Conservation (phyloP, 306 rosid species). For the Clitoria ternatea region DNA sequence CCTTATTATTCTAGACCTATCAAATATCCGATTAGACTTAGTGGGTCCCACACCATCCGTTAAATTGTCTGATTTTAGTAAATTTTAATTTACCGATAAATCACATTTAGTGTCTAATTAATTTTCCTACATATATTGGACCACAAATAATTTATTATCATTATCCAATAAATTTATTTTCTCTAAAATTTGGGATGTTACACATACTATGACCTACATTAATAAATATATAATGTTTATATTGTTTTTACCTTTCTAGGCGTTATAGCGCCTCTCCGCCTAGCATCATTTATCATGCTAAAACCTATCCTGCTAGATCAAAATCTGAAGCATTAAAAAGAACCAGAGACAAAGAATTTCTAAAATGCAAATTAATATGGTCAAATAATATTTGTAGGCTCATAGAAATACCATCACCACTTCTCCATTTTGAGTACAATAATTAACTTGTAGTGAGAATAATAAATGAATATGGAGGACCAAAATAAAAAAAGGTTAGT, state of each 20-base stretch:
- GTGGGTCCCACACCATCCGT: too few species aligned
- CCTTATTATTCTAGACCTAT: too few species aligned
- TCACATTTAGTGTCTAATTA: too few species aligned
- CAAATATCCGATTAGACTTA: too few species aligned
- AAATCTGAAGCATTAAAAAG: slow-evolving; percentile 1
- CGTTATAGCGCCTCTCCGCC: slow-evolving; percentile 72
- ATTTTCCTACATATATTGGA: too few species aligned
- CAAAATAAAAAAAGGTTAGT: neutral
- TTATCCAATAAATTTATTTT: too few species aligned
- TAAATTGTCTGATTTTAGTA: too few species aligned
- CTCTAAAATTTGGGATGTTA: too few species aligned
- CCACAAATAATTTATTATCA: too few species aligned
- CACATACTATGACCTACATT: slow-evolving; percentile 1
- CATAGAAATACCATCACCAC: neutral
- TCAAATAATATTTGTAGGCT: neutral
- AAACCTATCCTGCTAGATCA: slow-evolving; percentile 76
- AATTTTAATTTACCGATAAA: too few species aligned
- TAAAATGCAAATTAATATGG: neutral
- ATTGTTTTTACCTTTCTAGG: slow-evolving; percentile 78
- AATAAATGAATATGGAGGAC: neutral
- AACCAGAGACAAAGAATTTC: slow-evolving; percentile 3
- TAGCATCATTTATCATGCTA: slow-evolving; percentile 93
- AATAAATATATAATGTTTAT: too few species aligned
- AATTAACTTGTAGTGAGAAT: neutral
- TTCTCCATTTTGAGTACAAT: slow-evolving; percentile 54